Evolutionary conservation across 2,329 filamentous ascomycete species (phyloP).

Genomic region (Leptographium wingfieldii): DNA sequence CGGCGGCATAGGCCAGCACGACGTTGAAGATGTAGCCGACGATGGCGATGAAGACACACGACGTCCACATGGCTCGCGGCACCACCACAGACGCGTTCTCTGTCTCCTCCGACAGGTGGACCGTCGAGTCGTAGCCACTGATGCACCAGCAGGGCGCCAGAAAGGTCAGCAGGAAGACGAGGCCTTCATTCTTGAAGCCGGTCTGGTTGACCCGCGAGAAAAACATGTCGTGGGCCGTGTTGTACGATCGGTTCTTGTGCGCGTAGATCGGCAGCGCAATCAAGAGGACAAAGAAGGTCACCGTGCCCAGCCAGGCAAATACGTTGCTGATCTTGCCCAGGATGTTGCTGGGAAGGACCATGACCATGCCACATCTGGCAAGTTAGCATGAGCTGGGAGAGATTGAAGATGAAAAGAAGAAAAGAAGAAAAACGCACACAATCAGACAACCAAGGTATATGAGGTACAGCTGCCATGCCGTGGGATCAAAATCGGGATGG

Average conservation of each 20-base stretch:
- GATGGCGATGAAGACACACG: not conserved
- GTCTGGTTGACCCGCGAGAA: not conserved
- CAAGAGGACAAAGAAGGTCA: slow-evolving; percentile 1
- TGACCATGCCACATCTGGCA: not conserved
- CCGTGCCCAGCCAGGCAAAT: slow-evolving; percentile 2
- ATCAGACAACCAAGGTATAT: slow-evolving; percentile 4
- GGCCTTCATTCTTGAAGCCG: not conserved
- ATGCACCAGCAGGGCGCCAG: slow-evolving; percentile 5
- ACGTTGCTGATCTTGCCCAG: slow-evolving; percentile 4
- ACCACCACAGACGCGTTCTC: slow-evolving; percentile 1
- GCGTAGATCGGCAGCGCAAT: slow-evolving; percentile 4
- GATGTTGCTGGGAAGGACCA: slow-evolving; percentile 4
- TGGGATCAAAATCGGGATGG: not conserved
- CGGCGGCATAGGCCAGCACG: slow-evolving; percentile 1
- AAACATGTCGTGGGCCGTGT: slow-evolving; percentile 3
- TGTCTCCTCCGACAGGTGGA: slow-evolving; percentile 2
- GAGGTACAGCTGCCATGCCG: slow-evolving; percentile 3
- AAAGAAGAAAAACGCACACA: not conserved
- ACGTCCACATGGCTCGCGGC: slow-evolving; percentile 5
- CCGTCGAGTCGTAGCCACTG: slow-evolving; percentile 5
- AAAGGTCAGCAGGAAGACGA: slow-evolving; percentile 4
- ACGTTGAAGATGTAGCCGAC: slow-evolving; percentile 5
- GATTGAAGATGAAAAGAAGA: not conserved
- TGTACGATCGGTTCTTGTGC: not conserved
- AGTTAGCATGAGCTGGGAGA: too few relatives aligned